Base-by-base conservation (phyloP, 2,329 filamentous ascomycete species). In the Thermoascus crustaceus region DNA sequence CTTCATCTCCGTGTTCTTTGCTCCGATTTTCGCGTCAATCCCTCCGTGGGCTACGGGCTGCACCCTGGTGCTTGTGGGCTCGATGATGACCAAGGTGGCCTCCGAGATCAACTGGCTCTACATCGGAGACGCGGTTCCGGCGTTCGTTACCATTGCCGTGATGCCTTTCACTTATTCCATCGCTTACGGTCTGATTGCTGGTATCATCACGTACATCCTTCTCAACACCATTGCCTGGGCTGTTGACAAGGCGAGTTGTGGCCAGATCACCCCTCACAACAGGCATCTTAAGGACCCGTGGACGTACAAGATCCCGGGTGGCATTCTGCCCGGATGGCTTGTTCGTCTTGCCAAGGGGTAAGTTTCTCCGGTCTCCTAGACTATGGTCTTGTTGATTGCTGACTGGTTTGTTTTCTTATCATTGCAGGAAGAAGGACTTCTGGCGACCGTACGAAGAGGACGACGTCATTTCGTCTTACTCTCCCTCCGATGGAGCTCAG, bases 101-200 rank as follows among this genome's bases (percentile, higher is more conserved):
- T 76, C 75, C 10, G 82, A 91, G 44, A 88, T 94, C 68, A 94
- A 94, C 70, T 94, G 86, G 86, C 69, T 70, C 30, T 93, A 94
- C 61, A 69, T 85, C 41, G 85, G 85, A 34, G 86, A 94, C 56
- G 80, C 84, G 1, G 72, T 93, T 16, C 86, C 86, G 0, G 85
- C 86, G 3, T 93, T 93, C 64, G 67, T 93, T 22, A 87, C 83
- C 33, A 82, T 94, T 44, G 77, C 80, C 38, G 65, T 88, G 41
- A 93, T 94, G 86, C 85, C 86, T 0, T 91, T 93, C 63, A 87
- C 83, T 1, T 94, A 91, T 67, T 85, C 79, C 25, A 91, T 93
- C 52, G 84, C 86, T 8, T 84, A 93, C 52, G 86, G 86, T 31
- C 70, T 94, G 10, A 93, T 93, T 48, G 83, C 75, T 1, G 84